Evolutionary conservation across 192 early-diverging fungal genomes (phyloP), one percentile per base, ranked within the genome.

Genomic region (Coemansia sp.): DNA sequence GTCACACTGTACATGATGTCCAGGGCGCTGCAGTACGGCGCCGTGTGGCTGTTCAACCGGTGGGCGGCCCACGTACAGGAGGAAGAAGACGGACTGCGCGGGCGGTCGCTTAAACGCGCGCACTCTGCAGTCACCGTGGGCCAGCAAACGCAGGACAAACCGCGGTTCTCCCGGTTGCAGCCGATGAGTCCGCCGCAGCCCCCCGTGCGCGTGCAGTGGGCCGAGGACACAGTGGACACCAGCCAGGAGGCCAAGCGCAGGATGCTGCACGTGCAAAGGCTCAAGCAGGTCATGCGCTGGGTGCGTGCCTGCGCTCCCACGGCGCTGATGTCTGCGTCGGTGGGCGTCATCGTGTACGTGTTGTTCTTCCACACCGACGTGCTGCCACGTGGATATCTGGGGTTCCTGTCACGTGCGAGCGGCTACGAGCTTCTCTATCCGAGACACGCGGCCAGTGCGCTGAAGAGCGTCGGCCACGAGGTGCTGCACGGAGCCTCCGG

Each of bases 1-100:
- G 81, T 89, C 42, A 81, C 85, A 7, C 61, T 89, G 50, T 87
- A 87, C 33, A 53, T 87, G 39, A 72, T 84, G 24, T 85, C 87
- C 9, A 76, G 87, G 30, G 82, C 82, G 3, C 33, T 83, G 33
- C 87, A 89, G 51, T 87, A 86, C 53, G 80, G 80, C 38, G 69
- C 72, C 3, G 78, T 83, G 34, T 86, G 85, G 81, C 48, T 80
- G 21, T 83, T 89, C 78, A 80, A 84, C 34, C 73, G 79, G 19
- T 87, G 81, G 83, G 70, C 69, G 7, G n/a, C 56, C 15, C 23
- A 30, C 23, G 52, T 62, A 40, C 64, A 77, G 49, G 24, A 15
- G 5, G 56, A 67, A 23, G 67, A 59, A 12, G 67, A 70, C 55
- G 42, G 37, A 17, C 37, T 57, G 24, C 63, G 63, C 11, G 60